phyloP scores from a whole-genome alignment of 139 green algal species.

The Coelastrella sp. region DNA sequence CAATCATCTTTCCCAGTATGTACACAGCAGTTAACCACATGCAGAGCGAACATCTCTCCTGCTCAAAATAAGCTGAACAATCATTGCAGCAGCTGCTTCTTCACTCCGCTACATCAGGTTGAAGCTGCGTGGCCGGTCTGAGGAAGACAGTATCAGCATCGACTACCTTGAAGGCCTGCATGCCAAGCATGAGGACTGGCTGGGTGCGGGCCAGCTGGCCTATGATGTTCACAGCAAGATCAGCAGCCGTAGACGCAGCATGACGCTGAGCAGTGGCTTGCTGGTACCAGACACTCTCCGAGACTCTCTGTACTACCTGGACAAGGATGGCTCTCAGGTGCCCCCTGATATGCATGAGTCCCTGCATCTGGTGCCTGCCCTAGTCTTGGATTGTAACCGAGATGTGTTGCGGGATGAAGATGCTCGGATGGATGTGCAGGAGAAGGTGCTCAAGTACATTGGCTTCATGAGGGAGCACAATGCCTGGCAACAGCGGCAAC shows the following conservation, averaged over 20 bases:
- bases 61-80: no score
- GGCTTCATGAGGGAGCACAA: slow-evolving; percentile 13
- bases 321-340: neutral
- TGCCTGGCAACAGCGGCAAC: neutral
- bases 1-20: no score
- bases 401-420: slow-evolving; percentile 19
- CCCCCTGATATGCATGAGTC: slow-evolving; percentile 30
- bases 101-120: slow-evolving; percentile 60
- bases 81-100: no score
- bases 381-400: slow-evolving; percentile 27
- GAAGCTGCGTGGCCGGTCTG: slow-evolving; percentile 55
- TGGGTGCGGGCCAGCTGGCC: slow-evolving; percentile 50
- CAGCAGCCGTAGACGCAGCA: neutral
- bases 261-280: neutral
- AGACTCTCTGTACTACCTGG: slow-evolving; percentile 22
- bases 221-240: neutral
- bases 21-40: no score
- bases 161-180: slow-evolving; percentile 92
- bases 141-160: slow-evolving; percentile 68
- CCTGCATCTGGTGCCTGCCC: slow-evolving; percentile 19
- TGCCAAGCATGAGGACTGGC: slow-evolving; percentile 94
- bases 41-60: no score
- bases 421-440: slow-evolving; percentile 21
- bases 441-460: slow-evolving; percentile 21
- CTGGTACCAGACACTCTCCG: neutral